Base-by-base conservation (phyloP, 2,329 filamentous ascomycete species). In the Hansfordia pulvinata region DNA sequence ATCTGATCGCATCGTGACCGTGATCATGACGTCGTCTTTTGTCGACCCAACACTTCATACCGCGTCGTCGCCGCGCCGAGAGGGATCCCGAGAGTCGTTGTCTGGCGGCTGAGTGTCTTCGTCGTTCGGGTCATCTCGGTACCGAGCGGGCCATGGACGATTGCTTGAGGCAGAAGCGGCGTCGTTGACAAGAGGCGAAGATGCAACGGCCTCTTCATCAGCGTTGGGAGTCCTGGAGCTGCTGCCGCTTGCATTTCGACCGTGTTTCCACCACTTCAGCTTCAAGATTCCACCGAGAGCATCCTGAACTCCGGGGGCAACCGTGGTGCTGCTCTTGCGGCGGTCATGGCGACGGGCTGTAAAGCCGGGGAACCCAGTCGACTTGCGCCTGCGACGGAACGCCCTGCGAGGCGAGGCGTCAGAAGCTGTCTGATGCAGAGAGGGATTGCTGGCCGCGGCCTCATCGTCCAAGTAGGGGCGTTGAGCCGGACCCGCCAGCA, bases 291-390 rank as follows among this genome's bases (percentile, higher is more conserved):
- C 62, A 5, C 61, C 56, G 1, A 68, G 42, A 0, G 64, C 57
- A 10, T 64, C 62, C 24, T 70, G 67, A n/a, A n/a, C n/a, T n/a
- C n/a, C n/a, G n/a, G n/a, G n/a, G n/a, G n/a, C n/a, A 1, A 65
- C 46, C 13, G 46, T 48, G 20, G 45, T 44, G 28, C 47, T 51
- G 28, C 50, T 54, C 32, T 50, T 53, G 23, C 53, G 44, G 11
- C 53, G 44, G 18, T 53, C 49, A 18, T 36, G 35, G 25, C 55
- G 54, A 20, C 69, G 55, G 5, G 70, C 68, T 5, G 60, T 66
- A 29, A 76, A 70, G 0, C 70, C 68, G 0, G 68, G 69, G 33
- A 76, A 76, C 0, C 70, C 70, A 0, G 67, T 74, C 10, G 69
- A 74, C 38, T 63, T 69, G 36, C 70, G 53, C 22, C 70, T 50